Percentiles rank a stretch among this genome's conserved stretches.
phyloP scores from a whole-genome alignment of 2,329 filamentous ascomycete species.

The Whalleya microplaca region DNA sequence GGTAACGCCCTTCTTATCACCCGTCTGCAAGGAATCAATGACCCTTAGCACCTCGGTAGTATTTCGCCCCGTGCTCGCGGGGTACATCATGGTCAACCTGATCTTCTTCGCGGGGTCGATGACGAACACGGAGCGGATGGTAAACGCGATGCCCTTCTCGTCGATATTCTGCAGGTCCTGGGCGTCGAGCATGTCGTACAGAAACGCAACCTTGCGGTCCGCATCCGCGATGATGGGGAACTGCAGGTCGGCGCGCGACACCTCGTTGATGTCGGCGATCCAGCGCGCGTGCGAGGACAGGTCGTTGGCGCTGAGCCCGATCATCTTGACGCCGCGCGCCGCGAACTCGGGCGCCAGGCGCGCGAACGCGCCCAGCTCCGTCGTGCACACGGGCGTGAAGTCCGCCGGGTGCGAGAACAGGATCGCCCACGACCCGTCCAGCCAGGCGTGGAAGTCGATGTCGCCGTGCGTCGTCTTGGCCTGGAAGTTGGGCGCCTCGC shows the following conservation, averaged over 20 bases:
- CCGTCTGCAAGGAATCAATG: constrained; percentile 61
- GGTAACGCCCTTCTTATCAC: constrained; percentile 62
- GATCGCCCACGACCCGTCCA: constrained; percentile 70
- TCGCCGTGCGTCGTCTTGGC: constrained; percentile 68
- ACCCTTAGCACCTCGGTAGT: constrained; percentile 60
- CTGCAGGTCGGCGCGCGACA: constrained; percentile 38
- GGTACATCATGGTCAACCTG: constrained; percentile 64
- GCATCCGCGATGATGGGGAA: constrained; percentile 51
- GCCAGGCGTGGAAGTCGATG: constrained; percentile 74
- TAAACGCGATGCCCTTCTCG: constrained; percentile 57
- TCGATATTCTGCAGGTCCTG: constrained; percentile 45
- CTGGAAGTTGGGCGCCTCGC: constrained; percentile 66
- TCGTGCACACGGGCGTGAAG: constrained; percentile 64
- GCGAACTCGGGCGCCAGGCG: constrained; percentile 67
- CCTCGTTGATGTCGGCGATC: constrained; percentile 56
- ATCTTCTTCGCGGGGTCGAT: constrained; percentile 69
- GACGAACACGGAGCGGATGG: constrained; percentile 67
- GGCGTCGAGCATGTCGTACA: constrained; percentile 34
- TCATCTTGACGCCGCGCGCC: constrained; percentile 64
- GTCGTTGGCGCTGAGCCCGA: constrained; percentile 62
- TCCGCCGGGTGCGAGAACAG: constrained; percentile 70
- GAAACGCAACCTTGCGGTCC: constrained; percentile 43
- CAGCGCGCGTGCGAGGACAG: constrained; percentile 56
- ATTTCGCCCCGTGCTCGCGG: constrained; percentile 63
- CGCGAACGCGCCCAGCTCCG: constrained; percentile 65